These are phyloP conservation scores for Calonectria hongkongensis DNA, from an alignment of 2,329 filamentous ascomycete species.

Conservation along the genomic window DNA sequence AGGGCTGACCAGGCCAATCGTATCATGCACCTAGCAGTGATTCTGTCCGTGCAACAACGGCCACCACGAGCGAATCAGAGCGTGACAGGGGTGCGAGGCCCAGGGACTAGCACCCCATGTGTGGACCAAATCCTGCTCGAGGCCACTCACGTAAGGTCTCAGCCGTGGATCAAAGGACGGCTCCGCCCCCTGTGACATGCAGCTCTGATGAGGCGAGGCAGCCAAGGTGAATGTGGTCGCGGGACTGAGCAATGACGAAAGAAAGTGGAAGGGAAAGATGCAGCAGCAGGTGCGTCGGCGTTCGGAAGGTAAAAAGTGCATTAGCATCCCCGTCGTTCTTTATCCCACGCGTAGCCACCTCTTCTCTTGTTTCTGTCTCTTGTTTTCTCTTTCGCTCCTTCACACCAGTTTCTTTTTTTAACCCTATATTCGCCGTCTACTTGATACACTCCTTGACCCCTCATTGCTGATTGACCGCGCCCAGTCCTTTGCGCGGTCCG, in stretches of 20 bases:
- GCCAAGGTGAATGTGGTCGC: background rate
- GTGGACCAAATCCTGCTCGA: constrained; percentile 41
- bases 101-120: constrained; percentile 41
- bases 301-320: constrained; percentile 9
- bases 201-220: constrained; percentile 30
- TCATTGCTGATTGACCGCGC: constrained; percentile 16
- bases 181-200: constrained; percentile 46
- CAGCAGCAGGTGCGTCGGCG: constrained; percentile 8
- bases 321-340: constrained; percentile 20
- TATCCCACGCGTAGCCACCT: constrained; percentile 23
- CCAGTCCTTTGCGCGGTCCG: constrained; percentile 32
- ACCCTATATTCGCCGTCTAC: background rate
- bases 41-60: constrained; percentile 56
- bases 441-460: constrained; percentile 31
- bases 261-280: background rate
- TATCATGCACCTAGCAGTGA: constrained; percentile 53
- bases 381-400: constrained; percentile 11
- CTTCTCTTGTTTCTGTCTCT: background rate
- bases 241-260: background rate
- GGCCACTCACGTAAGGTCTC: constrained; percentile 40
- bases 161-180: constrained; percentile 29
- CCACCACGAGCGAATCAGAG: constrained; percentile 58
- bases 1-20: constrained; percentile 50
- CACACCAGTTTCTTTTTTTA: constrained; percentile 22
- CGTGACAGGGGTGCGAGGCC: constrained; percentile 29